A percentile compares a stretch with the other conserved stretches of the same genome.
These are phyloP conservation scores for Leishmania lainsoni DNA, from an alignment of 208 protist species.

Conservation along the genomic window DNA sequence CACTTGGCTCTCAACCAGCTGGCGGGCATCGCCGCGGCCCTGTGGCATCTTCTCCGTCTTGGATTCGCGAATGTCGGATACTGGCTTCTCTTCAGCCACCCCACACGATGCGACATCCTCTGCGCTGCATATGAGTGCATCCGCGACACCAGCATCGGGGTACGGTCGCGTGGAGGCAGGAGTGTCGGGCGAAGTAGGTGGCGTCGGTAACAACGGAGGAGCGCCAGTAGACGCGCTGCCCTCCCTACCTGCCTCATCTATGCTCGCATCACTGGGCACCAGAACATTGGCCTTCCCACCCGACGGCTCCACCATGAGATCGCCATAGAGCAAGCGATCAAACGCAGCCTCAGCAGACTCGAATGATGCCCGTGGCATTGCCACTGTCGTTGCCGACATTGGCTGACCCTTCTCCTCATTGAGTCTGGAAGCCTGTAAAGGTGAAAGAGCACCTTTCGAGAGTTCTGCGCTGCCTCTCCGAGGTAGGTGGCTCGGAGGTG, in stretches of 20 bases:
- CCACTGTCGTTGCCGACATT: background rate
- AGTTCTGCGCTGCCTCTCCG: background rate
- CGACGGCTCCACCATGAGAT: background rate
- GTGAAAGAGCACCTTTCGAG: background rate
- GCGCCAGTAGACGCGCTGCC: background rate
- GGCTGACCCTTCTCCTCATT: background rate
- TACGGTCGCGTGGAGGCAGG: background rate
- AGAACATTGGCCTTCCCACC: background rate
- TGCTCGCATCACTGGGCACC: background rate
- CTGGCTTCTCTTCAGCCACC: background rate
- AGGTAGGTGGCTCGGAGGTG: background rate
- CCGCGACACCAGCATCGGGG: background rate
- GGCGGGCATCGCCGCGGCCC: background rate
- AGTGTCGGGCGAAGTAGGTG: background rate
- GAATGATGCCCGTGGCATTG: background rate
- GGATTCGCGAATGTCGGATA: background rate
- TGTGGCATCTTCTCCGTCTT: background rate
- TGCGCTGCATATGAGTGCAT: background rate
- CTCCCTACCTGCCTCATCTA: background rate
- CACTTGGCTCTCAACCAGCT: background rate
- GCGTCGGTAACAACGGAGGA: background rate
- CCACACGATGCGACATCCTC: background rate
- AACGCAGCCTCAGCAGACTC: constrained; percentile 19
- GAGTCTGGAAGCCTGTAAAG: background rate
- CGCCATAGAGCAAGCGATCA: constrained; percentile 17